Evolutionary conservation across 208 protist species (phyloP).

Genomic region (Leishmania mexicana): DNA sequence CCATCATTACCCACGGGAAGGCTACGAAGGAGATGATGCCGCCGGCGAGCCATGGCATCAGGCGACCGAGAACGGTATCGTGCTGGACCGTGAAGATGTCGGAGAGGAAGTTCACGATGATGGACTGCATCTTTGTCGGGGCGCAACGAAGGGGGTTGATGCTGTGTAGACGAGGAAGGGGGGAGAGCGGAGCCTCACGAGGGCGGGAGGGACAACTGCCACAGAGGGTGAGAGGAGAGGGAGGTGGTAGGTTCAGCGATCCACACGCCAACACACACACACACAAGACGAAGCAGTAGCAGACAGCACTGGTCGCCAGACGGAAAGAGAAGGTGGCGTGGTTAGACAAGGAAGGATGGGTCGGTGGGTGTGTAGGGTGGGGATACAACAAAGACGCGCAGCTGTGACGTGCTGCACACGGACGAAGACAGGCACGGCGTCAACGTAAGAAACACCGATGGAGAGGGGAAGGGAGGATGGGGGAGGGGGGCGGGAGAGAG

Average conservation of each 20-base stretch:
- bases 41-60: conserved; percentile 23
- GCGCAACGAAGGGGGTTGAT: neutral
- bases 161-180: neutral
- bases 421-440: neutral
- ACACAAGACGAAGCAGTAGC: neutral
- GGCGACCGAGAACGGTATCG: conserved; percentile 13
- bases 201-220: neutral
- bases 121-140: conserved; percentile 9
- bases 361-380: neutral
- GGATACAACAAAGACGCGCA: neutral
- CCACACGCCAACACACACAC: neutral
- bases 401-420: neutral
- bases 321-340: neutral
- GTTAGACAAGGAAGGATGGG: neutral
- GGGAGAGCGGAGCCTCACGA: neutral
- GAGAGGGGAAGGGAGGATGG: neutral
- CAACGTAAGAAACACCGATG: neutral
- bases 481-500: neutral
- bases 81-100: conserved; percentile 25
- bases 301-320: neutral
- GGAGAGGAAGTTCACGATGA: conserved; percentile 18
- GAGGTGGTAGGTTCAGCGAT: neutral
- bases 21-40: conserved; percentile 30
- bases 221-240: neutral
- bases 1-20: conserved; percentile 49